phyloP scores from a whole-genome alignment of 2,329 filamentous ascomycete species.

The Microdochium nivale region DNA sequence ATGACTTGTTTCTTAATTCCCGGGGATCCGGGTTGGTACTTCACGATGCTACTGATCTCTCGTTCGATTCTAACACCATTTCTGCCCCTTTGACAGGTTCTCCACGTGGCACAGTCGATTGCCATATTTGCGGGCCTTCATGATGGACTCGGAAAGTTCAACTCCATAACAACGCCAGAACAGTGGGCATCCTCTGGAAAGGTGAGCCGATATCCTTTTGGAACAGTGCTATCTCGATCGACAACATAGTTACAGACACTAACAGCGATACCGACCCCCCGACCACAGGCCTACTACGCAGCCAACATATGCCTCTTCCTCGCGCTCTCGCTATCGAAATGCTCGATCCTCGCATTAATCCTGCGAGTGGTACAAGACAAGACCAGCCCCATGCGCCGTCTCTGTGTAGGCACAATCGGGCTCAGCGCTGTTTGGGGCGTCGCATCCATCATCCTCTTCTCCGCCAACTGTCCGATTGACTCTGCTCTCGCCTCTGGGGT shows the following conservation, averaged over 20 bases:
- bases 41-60: too few species aligned
- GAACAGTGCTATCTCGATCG: neutral
- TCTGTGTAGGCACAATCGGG: constrained; percentile 5
- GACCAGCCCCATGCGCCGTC: constrained; percentile 3
- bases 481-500: neutral
- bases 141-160: constrained; percentile 7
- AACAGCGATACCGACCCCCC: neutral
- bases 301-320: constrained; percentile 4
- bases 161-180: constrained; percentile 3
- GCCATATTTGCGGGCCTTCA: constrained; percentile 6
- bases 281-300: constrained; percentile 1
- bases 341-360: constrained; percentile 9
- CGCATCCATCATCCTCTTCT: constrained; percentile 2
- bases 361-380: constrained; percentile 8
- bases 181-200: constrained; percentile 4
- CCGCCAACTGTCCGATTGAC: constrained; percentile 1
- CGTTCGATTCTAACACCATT: too few species aligned
- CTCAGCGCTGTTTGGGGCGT: constrained; percentile 6
- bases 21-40: too few species aligned
- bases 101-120: constrained; percentile 6
- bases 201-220: too few species aligned
- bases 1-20: neutral
- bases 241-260: neutral
- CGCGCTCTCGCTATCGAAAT: constrained; percentile 7
- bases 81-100: neutral